Evolutionary conservation across 305 asterid genomes (phyloP), one percentile per base, ranked within the genome.

Genomic region (Solanum hybrid): DNA sequence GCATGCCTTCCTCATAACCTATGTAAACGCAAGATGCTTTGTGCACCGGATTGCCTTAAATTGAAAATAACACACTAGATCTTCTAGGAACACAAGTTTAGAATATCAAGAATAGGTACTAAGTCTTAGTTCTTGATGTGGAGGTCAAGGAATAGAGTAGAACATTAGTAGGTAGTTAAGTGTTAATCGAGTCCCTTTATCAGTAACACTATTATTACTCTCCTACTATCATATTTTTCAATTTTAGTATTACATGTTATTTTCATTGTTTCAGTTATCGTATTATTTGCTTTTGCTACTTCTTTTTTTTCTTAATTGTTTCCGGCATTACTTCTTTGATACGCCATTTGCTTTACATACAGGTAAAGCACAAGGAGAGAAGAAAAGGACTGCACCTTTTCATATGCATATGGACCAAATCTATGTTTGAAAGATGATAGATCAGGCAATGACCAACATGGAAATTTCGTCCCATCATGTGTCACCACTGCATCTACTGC

Each of bases 401-500:
- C 89, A 88, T 97, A 96, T 31, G 92, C 96, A 31, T 89, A 91
- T 7, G 85, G 65, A 17, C 99, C 99, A 83, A 93, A 39, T 39
- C 90, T 91, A 57, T 84, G 92, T 91, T 93, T 94, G 41, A 97
- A 97, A n/a, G 96, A 94, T 79, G 92, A 88, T n/a, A 97, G 96
- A 90, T 96, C 94, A 0, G 97, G 90, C 93, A 96, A 32, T 9
- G 98, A 91, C 96, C 95, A 94, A 86, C 97, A 96, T 20, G 98
- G 97, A 90, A 94, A 96, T 81, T 92, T 94, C 22, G 92, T 93
- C 8, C 98, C 98, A 32, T 97, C 98, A 12, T 96, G 99, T 17
- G 98, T 95, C 90, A 97, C 98, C 36, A 96, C 97, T 13, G 95
- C 93, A 93, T 95, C 98, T 10, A 73, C 65, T 0, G 98, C 98